Percentiles rank a stretch among this genome's conserved stretches.
Conservation (phyloP, 2,329 filamentous ascomycete genomes). For the Hymenoscyphus repandus region DNA sequence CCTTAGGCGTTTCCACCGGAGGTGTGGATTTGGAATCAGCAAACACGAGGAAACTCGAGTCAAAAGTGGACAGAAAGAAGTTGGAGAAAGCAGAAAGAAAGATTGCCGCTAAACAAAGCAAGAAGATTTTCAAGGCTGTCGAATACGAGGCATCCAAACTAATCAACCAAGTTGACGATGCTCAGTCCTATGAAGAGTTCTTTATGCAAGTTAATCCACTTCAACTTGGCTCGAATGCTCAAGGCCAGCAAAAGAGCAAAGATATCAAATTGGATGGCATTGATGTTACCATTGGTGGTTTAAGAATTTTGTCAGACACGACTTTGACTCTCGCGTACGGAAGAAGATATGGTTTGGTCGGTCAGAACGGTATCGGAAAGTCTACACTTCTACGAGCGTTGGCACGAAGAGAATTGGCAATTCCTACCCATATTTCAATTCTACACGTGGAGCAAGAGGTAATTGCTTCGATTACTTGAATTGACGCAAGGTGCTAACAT, state of each 20-base stretch:
- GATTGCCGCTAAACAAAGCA: slow-evolving; percentile 96
- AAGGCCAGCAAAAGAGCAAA: slow-evolving; percentile 83
- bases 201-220: slow-evolving; percentile 99
- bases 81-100: slow-evolving; percentile 97
- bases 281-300: slow-evolving; percentile 86
- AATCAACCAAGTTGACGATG: slow-evolving; percentile 73
- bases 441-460: slow-evolving; percentile 98
- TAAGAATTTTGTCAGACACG: slow-evolving; percentile 86
- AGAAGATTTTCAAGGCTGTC: slow-evolving; percentile 97
- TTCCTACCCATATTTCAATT: slow-evolving; percentile 97
- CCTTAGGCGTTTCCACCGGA: slow-evolving; percentile 77
- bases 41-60: slow-evolving; percentile 90
- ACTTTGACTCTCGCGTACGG: slow-evolving; percentile 87
- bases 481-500: slow-evolving; percentile 17
- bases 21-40: slow-evolving; percentile 91
- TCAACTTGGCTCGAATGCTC: slow-evolving; percentile 66
- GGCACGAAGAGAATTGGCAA: slow-evolving; percentile 86
- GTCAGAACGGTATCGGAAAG: slow-evolving; percentile 99
- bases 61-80: slow-evolving; percentile 97
- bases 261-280: slow-evolving; percentile 97
- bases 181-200: slow-evolving; percentile 97
- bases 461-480: slow-evolving; percentile 21
- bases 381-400: slow-evolving; percentile 90
- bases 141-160: slow-evolving; percentile 94
- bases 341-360: slow-evolving; percentile 91